Evolutionary conservation across 2,329 filamentous ascomycete species (phyloP).

Genomic region (Herpotrichia juniperi): DNA sequence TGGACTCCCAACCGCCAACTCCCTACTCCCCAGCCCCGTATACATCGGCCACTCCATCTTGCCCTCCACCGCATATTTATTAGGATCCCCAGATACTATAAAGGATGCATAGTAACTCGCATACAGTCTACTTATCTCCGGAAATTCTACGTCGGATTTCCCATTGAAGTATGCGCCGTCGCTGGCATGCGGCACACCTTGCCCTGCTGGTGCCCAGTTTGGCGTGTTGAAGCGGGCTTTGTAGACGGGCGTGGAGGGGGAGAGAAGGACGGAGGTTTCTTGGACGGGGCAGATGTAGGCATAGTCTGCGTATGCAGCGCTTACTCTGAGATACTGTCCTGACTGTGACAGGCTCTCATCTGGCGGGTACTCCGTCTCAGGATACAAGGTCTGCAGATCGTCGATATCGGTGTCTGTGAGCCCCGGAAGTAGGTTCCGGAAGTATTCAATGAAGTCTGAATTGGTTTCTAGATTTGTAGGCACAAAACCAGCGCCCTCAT

Average conservation of each 20-base stretch:
- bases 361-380: too few relatives aligned
- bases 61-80: slow-evolving; percentile 26
- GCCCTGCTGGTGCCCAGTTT: slow-evolving; percentile 28
- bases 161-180: slow-evolving; percentile 41
- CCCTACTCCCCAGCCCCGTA: slow-evolving; percentile 12
- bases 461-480: slow-evolving; percentile 43
- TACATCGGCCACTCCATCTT: slow-evolving; percentile 40
- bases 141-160: slow-evolving; percentile 28
- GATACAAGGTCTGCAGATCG: slow-evolving; percentile 40
- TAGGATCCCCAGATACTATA: slow-evolving; percentile 42
- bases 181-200: slow-evolving; percentile 41
- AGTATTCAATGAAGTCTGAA: slow-evolving; percentile 41
- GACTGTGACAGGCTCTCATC: too few relatives aligned
- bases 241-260: slow-evolving; percentile 33
- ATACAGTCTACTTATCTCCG: slow-evolving; percentile 38
- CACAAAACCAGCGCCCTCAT: slow-evolving; percentile 41
- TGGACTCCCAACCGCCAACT: slow-evolving; percentile 31
- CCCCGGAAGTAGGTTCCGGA: slow-evolving; percentile 35
- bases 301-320: slow-evolving; percentile 48
- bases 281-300: slow-evolving; percentile 44
- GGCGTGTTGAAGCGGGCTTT: slow-evolving; percentile 46
- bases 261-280: slow-evolving; percentile 34
- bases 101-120: slow-evolving; percentile 45
- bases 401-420: slow-evolving; percentile 34
- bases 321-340: too few relatives aligned